A percentile compares a stretch with the other conserved stretches of the same genome.
phyloP scores from a whole-genome alignment of 208 protist genomes.

The Leishmania braziliensis region DNA sequence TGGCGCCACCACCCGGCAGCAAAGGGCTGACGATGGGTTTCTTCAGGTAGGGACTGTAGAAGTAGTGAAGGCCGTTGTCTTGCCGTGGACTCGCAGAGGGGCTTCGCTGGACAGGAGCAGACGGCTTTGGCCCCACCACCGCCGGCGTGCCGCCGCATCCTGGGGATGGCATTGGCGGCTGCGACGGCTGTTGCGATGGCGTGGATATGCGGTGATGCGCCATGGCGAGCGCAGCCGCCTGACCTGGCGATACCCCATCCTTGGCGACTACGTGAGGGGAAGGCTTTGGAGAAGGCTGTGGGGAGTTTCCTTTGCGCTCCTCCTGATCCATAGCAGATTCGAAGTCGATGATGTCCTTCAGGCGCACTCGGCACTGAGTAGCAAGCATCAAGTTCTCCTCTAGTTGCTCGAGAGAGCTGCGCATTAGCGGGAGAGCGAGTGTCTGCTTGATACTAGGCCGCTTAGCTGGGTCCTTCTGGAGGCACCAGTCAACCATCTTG shows the following conservation, averaged over 20 bases:
- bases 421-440: conserved; percentile 71
- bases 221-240: conserved; percentile 79
- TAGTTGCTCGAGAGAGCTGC: conserved; percentile 72
- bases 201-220: conserved; percentile 36
- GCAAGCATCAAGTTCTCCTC: conserved; percentile 91
- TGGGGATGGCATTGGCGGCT: conserved; percentile 13
- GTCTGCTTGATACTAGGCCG: conserved; percentile 85
- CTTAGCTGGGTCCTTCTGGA: conserved; percentile 80
- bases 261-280: conserved; percentile 5
- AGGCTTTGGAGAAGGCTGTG: conserved; percentile 10
- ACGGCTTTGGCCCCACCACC: conserved; percentile 47
- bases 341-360: conserved; percentile 91
- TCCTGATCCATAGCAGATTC: conserved; percentile 44
- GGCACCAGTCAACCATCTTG: conserved; percentile 87
- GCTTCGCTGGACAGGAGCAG: conserved; percentile 2
- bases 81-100: conserved; percentile 3
- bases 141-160: conserved; percentile 11
- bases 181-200: background rate
- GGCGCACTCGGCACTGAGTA: conserved; percentile 82
- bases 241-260: conserved; percentile 67
- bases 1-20: conserved; percentile 11
- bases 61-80: conserved; percentile 18
- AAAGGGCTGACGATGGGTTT: conserved; percentile 13
- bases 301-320: conserved; percentile 20
- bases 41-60: conserved; percentile 23